These are phyloP conservation scores for Elasticomyces elasticus DNA, from an alignment of 495 filamentous ascomycete genomes.

Conservation along the genomic window DNA sequence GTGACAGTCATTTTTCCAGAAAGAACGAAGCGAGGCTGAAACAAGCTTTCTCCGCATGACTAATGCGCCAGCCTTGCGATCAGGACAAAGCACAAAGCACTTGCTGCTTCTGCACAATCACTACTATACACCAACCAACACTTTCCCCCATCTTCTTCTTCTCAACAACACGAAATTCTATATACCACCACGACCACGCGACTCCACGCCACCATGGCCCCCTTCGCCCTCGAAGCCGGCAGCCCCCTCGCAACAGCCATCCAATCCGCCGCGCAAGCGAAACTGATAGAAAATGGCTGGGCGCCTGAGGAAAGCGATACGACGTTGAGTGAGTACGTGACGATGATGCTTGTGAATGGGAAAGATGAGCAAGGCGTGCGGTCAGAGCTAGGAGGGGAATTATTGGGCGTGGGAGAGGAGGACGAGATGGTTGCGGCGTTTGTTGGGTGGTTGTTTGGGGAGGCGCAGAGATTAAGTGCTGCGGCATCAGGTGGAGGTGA, in stretches of 20 bases:
- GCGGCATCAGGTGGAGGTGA: constrained; percentile 29
- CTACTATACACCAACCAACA: neutral
- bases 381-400: constrained; percentile 76
- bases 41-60: too few species aligned
- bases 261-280: constrained; percentile 71
- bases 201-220: neutral
- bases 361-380: constrained; percentile 45
- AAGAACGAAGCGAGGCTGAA: too few species aligned
- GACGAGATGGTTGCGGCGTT: constrained; percentile 77
- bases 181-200: neutral
- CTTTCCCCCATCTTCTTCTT: neutral
- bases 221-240: constrained; percentile 42
- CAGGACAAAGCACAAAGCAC: too few species aligned
- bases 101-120: neutral
- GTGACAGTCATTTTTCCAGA: neutral
- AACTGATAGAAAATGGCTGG: constrained; percentile 92
- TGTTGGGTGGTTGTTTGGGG: constrained; percentile 80
- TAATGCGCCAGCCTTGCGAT: too few species aligned
- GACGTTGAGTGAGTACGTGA: constrained; percentile 87
- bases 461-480: constrained; percentile 59
- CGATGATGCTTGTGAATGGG: constrained; percentile 81
- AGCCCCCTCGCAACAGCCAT: constrained; percentile 76
- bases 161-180: too few species aligned
- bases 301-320: constrained; percentile 68
- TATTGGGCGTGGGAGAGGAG: constrained; percentile 72